Evolutionary conservation across 495 filamentous ascomycete genomes (phyloP), one percentile per base, ranked within the genome.

Genomic region (Emericellopsis terricola): DNA sequence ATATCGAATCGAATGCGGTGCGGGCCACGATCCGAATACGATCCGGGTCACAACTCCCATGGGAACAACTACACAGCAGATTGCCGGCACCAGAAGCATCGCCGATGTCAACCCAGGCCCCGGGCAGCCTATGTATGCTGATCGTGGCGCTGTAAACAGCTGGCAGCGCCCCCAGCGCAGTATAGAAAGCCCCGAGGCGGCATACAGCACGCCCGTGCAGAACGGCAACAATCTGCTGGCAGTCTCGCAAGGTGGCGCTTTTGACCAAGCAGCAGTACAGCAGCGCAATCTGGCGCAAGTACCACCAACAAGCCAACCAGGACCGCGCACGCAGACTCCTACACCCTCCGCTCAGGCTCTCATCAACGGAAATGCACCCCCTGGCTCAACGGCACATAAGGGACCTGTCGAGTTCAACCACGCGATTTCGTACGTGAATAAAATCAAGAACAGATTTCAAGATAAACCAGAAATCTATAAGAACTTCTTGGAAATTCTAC

Each of bases 371-470:
- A 45, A 37, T 21, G 50, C 53, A n/a, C 55, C 46, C 8, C 53
- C 58, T 31, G 77, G 78, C 37, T 55, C 63, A 3, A 51, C 81
- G 39, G 83, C 86, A 53, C 89, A 89, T 57, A 69, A 84, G 39
- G 84, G 85, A 8, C 91, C 91, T 9, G 91, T 99, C 2, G 91
- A 99, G 49, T 99, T 99, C 59, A 99, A 99, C 53, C 91, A 99
- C 60, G 91, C 91, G 0, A 99, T 99, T 39, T 94, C 85, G 50
- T 99, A 99, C 49, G 91, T 99, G 29, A 99, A 99, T 51, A 99
- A 99, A 58, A 99, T 99, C 36, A 99, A 99, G 89, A 99, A 94
- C 50, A 89, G 91, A 27, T 99, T 94, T 51, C 71, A 89, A 29
- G 71, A 77, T 42, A 81, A 89, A 39, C 91, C 91, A 6, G 91